Conservation (phyloP, 1,139 yeast species). For the Candida tunisiensis region DNA sequence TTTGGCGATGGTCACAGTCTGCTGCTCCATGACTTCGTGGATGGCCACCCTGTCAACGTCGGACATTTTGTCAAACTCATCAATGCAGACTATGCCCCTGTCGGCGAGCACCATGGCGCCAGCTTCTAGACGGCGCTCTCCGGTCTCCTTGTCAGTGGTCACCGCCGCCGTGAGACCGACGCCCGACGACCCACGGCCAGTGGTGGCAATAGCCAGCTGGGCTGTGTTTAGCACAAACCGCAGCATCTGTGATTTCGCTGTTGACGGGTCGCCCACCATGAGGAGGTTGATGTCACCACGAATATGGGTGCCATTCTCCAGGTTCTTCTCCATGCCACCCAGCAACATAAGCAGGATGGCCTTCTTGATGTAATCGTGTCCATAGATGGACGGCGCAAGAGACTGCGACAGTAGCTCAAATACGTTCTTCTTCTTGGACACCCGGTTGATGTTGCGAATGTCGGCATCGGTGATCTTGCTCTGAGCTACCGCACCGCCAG, state of each 20-base stretch:
- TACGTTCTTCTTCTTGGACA: conserved; percentile 51
- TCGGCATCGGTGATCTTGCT: conserved; percentile 69
- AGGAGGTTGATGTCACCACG: conserved; percentile 94
- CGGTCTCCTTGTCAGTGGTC: conserved; percentile 90
- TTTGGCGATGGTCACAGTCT: conserved; percentile 94
- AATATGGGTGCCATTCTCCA: conserved; percentile 90
- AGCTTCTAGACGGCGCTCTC: conserved; percentile 91
- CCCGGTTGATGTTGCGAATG: conserved; percentile 69
- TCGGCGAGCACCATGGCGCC: conserved; percentile 99
- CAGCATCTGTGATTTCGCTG: conserved; percentile 92
- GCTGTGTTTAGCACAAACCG: conserved; percentile 93
- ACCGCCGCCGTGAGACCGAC: conserved; percentile 99
- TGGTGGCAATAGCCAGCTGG: conserved; percentile 88
- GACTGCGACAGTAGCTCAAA: conserved; percentile 74
- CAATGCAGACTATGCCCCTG: conserved; percentile 94
- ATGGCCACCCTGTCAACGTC: conserved; percentile 95
- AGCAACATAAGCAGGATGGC: conserved; percentile 82
- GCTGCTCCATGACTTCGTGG: conserved; percentile 99
- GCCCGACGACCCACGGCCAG: conserved; percentile 98
- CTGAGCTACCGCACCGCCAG: conserved; percentile 68
- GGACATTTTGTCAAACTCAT: conserved; percentile 96
- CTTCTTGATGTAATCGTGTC: conserved; percentile 79
- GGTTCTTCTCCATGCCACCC: conserved; percentile 90
- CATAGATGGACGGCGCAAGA: conserved; percentile 90
- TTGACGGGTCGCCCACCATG: conserved; percentile 98